Base-by-base conservation (phyloP, 306 rosid species). In the Prunus campanulata region DNA sequence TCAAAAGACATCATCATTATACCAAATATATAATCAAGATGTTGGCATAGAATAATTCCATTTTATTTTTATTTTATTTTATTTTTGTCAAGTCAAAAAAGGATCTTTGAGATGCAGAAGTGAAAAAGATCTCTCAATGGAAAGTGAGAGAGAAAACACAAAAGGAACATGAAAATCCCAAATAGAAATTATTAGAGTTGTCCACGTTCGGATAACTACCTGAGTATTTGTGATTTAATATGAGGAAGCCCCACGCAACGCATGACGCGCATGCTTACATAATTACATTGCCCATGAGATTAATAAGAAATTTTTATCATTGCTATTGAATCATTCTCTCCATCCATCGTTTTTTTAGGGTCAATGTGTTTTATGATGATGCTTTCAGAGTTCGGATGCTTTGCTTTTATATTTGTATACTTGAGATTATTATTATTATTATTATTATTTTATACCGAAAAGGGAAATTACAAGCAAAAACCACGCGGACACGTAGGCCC, bases 221-320 rank as follows among this genome's bases (percentile, higher is more conserved):
- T 74, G 57, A 75, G 24, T 62, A 67, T 78, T 63, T 52, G 74
- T 39, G 68, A 48, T 70, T 65, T 50, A 65, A 52, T 29, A 67
- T 29, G 39, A 27, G 69, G 51, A 10, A 78, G 76, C 83, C 81
- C 72, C 56, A 68, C 30, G 72, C 67, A 29, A 83, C 81, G 15
- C 49, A 74, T 74, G 83, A 83, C 27, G 86, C 86, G 85, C 90
- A 81, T 86, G 87, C 89, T 83, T 69, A 76, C 27, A 5, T 16
- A 14, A 62, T 79, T 70, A 39, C 44, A 39, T 77, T 47, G 63
- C 39, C 71, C 15, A 49, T 68, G 60, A 29, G 48, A 72, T 72
- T 59, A 47, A 47, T 6, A 30, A 22, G 63, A 7, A 14, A 13
- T 20, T 2, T 32, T 22, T 56, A 72, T 72, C 52, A 56, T 54